Conservation (phyloP, 2,329 filamentous ascomycete species). For the Neonectria hederae region DNA sequence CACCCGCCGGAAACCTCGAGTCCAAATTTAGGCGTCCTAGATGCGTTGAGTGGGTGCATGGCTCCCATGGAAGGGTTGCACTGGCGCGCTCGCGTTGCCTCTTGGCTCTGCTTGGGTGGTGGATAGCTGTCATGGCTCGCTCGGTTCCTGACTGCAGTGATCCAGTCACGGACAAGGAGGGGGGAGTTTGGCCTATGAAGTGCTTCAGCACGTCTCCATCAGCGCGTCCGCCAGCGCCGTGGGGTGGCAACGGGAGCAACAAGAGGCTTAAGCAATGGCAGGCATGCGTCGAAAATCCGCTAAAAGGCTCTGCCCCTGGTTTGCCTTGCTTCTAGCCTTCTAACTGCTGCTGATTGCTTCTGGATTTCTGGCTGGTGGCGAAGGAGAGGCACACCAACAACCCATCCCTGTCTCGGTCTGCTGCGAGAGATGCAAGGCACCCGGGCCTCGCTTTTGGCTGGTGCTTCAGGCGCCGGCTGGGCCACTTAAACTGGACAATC, state of each 20-base stretch:
- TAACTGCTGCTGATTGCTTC: neutral
- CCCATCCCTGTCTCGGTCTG: conserved; percentile 7
- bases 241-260: neutral
- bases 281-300: neutral
- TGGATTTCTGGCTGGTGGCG: neutral
- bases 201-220: conserved; percentile 25
- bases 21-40: conserved; percentile 1
- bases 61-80: conserved; percentile 7
- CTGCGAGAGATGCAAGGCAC: conserved; percentile 19
- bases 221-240: conserved; percentile 24
- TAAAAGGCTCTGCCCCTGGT: conserved; percentile 5
- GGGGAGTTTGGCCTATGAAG: conserved; percentile 34
- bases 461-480: conserved; percentile 6
- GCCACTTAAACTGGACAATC: conserved; percentile 1
- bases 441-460: conserved; percentile 3
- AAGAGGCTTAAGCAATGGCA: conserved; percentile 2
- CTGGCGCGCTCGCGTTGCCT: neutral
- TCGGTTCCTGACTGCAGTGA: conserved; percentile 21
- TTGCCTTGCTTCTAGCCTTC: conserved; percentile 1
- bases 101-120: neutral
- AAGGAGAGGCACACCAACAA: neutral
- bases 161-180: conserved; percentile 3
- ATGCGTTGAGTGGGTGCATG: conserved; percentile 22
- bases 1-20: neutral
- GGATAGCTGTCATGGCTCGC: conserved; percentile 26